These are phyloP conservation scores for Trypethelium eluteriae DNA, from an alignment of 495 filamentous ascomycete genomes.

Conservation along the genomic window DNA sequence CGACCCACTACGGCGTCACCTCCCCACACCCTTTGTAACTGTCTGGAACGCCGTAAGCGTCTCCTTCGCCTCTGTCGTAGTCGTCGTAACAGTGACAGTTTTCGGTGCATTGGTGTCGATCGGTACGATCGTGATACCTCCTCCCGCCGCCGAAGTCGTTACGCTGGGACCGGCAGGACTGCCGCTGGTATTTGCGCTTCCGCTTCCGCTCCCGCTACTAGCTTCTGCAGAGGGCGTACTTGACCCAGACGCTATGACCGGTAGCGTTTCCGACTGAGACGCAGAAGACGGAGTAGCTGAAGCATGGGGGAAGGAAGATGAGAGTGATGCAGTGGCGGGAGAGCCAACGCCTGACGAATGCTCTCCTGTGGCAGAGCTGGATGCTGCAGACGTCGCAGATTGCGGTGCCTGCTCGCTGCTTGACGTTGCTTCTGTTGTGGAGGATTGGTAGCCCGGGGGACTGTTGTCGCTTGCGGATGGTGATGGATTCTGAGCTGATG, in stretches of 20 bases:
- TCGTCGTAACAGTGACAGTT: constrained; percentile 5
- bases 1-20: not conserved
- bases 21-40: not conserved
- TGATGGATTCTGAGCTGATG: not conserved
- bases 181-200: not conserved
- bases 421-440: not conserved
- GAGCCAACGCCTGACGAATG: not conserved
- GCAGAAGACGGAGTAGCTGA: not conserved
- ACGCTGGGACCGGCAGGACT: not conserved
- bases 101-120: not conserved
- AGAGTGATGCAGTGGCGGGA: not conserved
- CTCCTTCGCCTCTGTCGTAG: constrained; percentile 1
- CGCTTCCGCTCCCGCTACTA: too few species aligned
- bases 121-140: not conserved
- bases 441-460: not conserved
- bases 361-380: not conserved
- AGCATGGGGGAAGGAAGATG: not conserved
- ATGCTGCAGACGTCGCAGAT: not conserved
- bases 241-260: not conserved
- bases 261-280: not conserved
- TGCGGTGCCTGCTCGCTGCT: not conserved
- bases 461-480: not conserved
- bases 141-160: not conserved
- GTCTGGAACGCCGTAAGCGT: constrained; percentile 3
- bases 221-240: too few species aligned